These are phyloP conservation scores for Pythium myriotylum DNA, from an alignment of 352 stramenopile species.

Conservation along the genomic window DNA sequence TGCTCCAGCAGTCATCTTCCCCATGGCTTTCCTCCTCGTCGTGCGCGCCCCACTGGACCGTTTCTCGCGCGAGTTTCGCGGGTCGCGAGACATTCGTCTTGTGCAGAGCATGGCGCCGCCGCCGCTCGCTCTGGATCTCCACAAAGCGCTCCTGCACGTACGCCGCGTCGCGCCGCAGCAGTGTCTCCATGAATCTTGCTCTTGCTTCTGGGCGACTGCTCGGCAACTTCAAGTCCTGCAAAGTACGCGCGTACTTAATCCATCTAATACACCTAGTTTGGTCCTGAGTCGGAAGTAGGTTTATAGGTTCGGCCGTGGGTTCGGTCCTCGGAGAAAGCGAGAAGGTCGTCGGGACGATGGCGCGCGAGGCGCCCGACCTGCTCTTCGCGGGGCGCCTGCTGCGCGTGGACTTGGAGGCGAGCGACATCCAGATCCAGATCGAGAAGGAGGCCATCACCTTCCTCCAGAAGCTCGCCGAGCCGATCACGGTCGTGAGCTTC, in stretches of 20 bases:
- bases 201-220: not conserved
- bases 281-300: constrained; percentile 17
- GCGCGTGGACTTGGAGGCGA: constrained; percentile 43
- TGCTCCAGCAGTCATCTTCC: not conserved
- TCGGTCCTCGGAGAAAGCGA: not conserved
- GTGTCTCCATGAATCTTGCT: constrained; percentile 50
- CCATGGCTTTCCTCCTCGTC: not conserved
- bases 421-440: constrained; percentile 70
- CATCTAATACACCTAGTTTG: constrained; percentile 6
- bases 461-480: constrained; percentile 66
- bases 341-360: not conserved
- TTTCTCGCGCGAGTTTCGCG: not conserved
- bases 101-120: not conserved
- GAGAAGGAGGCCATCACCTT: constrained; percentile 74
- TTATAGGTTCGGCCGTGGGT: constrained; percentile 5
- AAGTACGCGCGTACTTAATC: constrained; percentile 16
- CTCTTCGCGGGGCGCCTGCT: constrained; percentile 72
- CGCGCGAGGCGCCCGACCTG: constrained; percentile 32
- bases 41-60: not conserved
- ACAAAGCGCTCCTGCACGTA: constrained; percentile 57
- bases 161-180: constrained; percentile 41
- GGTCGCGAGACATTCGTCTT: not conserved
- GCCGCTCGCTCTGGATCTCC: constrained; percentile 35
- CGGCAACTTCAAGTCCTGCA: constrained; percentile 25
- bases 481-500: constrained; percentile 71